Conservation (phyloP, 805 yeast species). For the Kuraishia piskuri region DNA sequence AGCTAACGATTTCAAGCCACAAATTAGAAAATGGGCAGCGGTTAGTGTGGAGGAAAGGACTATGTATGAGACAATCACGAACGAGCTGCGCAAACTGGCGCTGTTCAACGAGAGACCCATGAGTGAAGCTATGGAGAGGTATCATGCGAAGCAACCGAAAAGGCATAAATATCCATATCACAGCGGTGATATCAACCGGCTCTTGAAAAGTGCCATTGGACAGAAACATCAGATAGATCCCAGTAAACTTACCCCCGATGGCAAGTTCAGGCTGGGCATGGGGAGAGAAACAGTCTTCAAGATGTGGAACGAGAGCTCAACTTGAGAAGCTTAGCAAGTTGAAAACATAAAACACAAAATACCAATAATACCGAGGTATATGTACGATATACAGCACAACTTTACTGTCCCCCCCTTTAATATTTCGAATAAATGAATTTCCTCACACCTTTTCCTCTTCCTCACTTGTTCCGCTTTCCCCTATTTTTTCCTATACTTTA, state of each 20-base stretch:
- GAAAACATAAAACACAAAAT: too few relatives aligned
- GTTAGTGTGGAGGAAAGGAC: constrained; percentile 18
- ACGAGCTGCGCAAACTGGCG: constrained; percentile 19
- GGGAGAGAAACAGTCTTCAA: neutral
- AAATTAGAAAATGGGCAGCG: constrained; percentile 11
- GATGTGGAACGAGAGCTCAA: neutral
- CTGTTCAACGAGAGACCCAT: constrained; percentile 18
- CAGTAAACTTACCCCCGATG: neutral
- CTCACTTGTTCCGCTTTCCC: too few relatives aligned
- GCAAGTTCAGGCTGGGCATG: neutral
- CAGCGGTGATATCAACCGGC: neutral
- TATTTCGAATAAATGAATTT: too few relatives aligned
- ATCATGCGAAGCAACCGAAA: neutral
- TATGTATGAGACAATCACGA: constrained; percentile 18
- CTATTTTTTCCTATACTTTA: too few relatives aligned
- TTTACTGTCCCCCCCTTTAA: too few relatives aligned
- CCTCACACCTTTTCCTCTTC: too few relatives aligned
- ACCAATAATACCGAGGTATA: too few relatives aligned
- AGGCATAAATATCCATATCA: neutral
- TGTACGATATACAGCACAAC: too few relatives aligned
- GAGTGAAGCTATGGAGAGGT: constrained; percentile 9
- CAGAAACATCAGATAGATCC: neutral
- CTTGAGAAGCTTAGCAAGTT: neutral
- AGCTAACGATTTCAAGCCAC: constrained; percentile 2
- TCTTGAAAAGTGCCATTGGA: neutral